Base-by-base conservation (phyloP, 1,284 basidiomycete genomes). In the Termitomyces sp. region DNA sequence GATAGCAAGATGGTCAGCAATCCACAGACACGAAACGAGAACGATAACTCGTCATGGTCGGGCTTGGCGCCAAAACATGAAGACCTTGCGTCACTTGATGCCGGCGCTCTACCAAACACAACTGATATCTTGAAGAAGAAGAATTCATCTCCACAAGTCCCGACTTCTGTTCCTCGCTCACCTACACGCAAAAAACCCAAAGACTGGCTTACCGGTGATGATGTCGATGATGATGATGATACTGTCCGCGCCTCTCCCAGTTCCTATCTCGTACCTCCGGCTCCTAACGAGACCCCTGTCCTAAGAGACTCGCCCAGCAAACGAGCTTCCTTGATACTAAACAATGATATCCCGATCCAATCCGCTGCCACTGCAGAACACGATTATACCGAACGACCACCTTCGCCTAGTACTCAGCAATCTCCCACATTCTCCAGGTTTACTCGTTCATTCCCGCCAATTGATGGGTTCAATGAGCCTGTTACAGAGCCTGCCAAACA, bases 161-260 rank as follows among this genome's bases (percentile, higher is more conserved):
- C 54, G 16, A 18, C 31, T 39, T 16, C 16, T 28, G 24, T 16
- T 18, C 37, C 41, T 3, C 51, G 37, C 21, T 38, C 37, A 31
- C 46, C 45, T 34, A 39, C 24, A n/a, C 52, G 14, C 14, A 43
- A 19, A 33, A 50, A 52, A 21, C 54, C 53, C 11, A 76, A 71
- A 57, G 88, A 91, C 62, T 88, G 87, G 87, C 68, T 91, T 16
- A 88, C 88, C 14, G 88, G 88, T 3, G 75, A 77, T 42, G 78
- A 81, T n/a, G n/a, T n/a, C n/a, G n/a, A n/a, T 51, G 74, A 79
- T 38, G 68, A 74, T 48, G 70, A 75, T 28, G 72, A 72, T 19
- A 21, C 26, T 21, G 9, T 42, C 9, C 18, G n/a, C 41, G 63
- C 64, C 5, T 60, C 59, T 21, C 55, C 62, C 28, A 57, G 53